Percentiles rank a stretch among this genome's conserved stretches.
Conservation (phyloP, 768 basidiomycete species). For the Cantharellus anzutake region DNA sequence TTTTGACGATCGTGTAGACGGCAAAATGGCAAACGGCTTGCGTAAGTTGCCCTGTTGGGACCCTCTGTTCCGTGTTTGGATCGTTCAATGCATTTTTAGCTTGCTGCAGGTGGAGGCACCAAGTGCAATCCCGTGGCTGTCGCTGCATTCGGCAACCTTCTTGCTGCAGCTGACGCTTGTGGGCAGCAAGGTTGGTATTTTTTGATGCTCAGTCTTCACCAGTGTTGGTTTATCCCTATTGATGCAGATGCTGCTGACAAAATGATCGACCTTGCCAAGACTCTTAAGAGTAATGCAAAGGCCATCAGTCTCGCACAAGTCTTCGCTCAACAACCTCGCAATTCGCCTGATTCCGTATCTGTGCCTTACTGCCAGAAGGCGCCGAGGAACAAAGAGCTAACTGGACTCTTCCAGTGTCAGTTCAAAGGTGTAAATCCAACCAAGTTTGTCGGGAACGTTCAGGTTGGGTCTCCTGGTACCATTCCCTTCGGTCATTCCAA, state of each 20-base stretch:
- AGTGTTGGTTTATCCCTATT: not conserved
- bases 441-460: constrained; percentile 25
- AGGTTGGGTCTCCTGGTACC: constrained; percentile 28
- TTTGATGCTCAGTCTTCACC: not conserved
- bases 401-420: constrained; percentile 41
- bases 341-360: constrained; percentile 28
- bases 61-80: not conserved
- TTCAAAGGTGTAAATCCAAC: constrained; percentile 21
- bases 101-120: not conserved
- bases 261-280: constrained; percentile 6
- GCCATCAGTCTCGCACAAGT: constrained; percentile 36
- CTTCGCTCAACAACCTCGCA: constrained; percentile 38
- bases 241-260: constrained; percentile 4
- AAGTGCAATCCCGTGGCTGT: not conserved
- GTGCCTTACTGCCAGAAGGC: constrained; percentile 37
- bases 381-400: constrained; percentile 31
- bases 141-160: not conserved
- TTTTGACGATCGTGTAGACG: not conserved
- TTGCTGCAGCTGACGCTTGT: not conserved
- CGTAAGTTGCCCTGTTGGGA: not conserved
- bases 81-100: not conserved
- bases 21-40: not conserved
- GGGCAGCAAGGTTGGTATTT: not conserved
- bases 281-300: constrained; percentile 7
- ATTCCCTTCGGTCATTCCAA: constrained; percentile 30